phyloP scores from a whole-genome alignment of 352 stramenopile genomes.

The Phytophthora foliorum region DNA sequence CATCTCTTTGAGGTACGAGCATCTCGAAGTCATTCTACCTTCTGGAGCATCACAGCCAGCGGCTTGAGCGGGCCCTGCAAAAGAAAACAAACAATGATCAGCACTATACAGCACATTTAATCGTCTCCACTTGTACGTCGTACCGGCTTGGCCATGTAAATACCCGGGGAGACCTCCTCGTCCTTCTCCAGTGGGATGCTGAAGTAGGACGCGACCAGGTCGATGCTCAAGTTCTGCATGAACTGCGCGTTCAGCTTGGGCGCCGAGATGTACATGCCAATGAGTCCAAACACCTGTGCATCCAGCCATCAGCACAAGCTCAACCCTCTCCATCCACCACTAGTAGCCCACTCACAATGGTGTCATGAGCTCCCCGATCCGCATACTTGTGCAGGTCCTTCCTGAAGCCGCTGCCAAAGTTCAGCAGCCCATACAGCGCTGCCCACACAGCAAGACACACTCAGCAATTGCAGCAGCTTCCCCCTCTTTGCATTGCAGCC shows the following conservation, averaged over 20 bases:
- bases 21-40: slow-evolving; percentile 15
- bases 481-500: background rate
- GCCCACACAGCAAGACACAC: background rate
- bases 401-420: slow-evolving; percentile 85
- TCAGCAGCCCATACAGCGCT: slow-evolving; percentile 78
- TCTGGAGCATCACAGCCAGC: slow-evolving; percentile 67
- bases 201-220: slow-evolving; percentile 80
- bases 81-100: slow-evolving; percentile 8
- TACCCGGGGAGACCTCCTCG: slow-evolving; percentile 75
- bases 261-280: slow-evolving; percentile 88
- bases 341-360: slow-evolving; percentile 56
- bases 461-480: background rate
- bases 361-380: slow-evolving; percentile 75
- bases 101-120: background rate
- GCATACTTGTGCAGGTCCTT: slow-evolving; percentile 83
- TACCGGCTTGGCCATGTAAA: slow-evolving; percentile 87
- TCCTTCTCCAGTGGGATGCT: slow-evolving; percentile 76
- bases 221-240: slow-evolving; percentile 67
- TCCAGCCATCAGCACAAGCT: background rate
- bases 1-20: background rate
- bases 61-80: slow-evolving; percentile 73
- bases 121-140: background rate
- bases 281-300: slow-evolving; percentile 77
- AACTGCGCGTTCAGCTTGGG: slow-evolving; percentile 72
- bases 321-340: background rate